Conservation (phyloP, 805 yeast genomes). For the Nakazawaea laoshanensis region DNA sequence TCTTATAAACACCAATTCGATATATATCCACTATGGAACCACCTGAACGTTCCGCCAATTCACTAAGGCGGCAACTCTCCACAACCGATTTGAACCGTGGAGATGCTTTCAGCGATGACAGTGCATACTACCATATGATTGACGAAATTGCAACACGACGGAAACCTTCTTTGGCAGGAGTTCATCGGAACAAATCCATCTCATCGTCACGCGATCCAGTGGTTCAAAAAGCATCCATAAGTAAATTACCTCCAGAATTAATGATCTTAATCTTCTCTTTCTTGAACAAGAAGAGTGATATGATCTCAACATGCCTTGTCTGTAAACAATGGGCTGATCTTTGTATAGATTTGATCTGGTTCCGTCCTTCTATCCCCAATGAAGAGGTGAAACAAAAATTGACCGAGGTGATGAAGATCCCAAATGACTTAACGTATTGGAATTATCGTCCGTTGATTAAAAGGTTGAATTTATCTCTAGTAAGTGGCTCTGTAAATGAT, state of each 20-base stretch:
- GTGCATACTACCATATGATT: conserved; percentile 9
- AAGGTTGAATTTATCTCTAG: conserved; percentile 70
- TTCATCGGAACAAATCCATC: conserved; percentile 6
- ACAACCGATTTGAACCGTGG: conserved; percentile 1
- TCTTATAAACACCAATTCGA: too few relatives aligned
- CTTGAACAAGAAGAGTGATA: conserved; percentile 49
- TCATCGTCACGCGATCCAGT: not conserved
- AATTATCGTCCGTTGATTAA: conserved; percentile 63
- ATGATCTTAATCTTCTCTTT: conserved; percentile 59
- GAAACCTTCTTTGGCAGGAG: conserved; percentile 5
- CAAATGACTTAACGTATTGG: conserved; percentile 45
- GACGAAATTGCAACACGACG: conserved; percentile 8
- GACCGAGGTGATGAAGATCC: conserved; percentile 43
- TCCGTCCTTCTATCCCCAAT: conserved; percentile 66
- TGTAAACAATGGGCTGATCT: conserved; percentile 77
- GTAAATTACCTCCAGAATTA: conserved; percentile 50
- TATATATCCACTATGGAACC: too few relatives aligned
- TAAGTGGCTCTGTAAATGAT: conserved; percentile 62
- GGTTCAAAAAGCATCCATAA: conserved; percentile 27
- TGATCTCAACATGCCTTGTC: conserved; percentile 56
- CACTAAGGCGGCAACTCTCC: too few relatives aligned
- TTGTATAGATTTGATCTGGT: conserved; percentile 77
- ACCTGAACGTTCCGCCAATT: too few relatives aligned
- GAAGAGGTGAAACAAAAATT: conserved; percentile 43
- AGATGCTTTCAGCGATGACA: conserved; percentile 7